Evolutionary conservation across 169 alveolate species (phyloP).

Genomic region (Plasmodium chabaudi): DNA sequence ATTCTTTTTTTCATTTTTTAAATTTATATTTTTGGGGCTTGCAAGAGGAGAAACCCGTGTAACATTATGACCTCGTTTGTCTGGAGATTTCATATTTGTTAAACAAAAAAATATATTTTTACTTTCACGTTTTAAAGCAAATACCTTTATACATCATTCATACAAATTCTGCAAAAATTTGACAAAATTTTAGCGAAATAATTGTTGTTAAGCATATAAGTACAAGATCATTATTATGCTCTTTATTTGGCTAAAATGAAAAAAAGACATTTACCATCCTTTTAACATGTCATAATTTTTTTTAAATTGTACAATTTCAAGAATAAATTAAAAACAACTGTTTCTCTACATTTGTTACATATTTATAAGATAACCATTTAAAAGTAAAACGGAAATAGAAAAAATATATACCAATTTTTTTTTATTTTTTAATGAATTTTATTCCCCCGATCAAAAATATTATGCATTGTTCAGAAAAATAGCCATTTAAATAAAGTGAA

Average conservation of each 20-base stretch:
- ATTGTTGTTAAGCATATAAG: too few relatives aligned
- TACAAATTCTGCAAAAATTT: not conserved
- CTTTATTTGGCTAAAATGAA: too few relatives aligned
- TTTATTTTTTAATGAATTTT: not conserved
- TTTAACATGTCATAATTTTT: too few relatives aligned
- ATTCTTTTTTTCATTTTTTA: constrained; percentile 2
- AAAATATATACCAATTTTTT: not conserved
- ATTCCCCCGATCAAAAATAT: not conserved
- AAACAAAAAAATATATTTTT: too few relatives aligned
- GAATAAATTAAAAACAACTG: not conserved
- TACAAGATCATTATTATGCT: too few relatives aligned
- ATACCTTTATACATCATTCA: not conserved
- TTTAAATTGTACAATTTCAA: too few relatives aligned
- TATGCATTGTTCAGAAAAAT: constrained; percentile 5
- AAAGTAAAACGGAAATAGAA: not conserved
- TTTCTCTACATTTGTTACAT: constrained; percentile 1
- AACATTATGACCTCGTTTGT: not conserved
- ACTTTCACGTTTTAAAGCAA: not conserved
- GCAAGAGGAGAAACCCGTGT: constrained; percentile 2
- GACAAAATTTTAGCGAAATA: too few relatives aligned
- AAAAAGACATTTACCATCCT: too few relatives aligned
- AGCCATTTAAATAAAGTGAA: not conserved
- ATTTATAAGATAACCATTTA: not conserved
- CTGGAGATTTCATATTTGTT: constrained; percentile 17
- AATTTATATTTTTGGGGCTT: constrained; percentile 9